Evolutionary conservation across 345 rosid genomes (phyloP), one percentile per base, ranked within the genome.

Genomic region (Iberis pinnata): DNA sequence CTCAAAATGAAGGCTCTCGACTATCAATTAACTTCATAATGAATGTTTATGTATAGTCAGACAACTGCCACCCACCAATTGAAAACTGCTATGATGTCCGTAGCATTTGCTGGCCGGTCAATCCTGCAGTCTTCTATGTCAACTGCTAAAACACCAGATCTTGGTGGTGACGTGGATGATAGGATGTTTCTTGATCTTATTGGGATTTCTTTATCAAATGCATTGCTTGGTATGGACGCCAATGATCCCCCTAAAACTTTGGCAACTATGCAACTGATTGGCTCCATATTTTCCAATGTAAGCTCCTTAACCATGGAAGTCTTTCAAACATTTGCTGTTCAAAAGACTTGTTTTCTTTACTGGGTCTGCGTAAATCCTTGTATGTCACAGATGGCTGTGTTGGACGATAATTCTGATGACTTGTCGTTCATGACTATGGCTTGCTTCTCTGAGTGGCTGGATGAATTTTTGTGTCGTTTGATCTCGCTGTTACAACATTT

Each of bases 51-150:
- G 71, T 77, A 80, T 80, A 75, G 76, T 74, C 80, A 92, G 98
- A 85, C 79, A 76, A 92, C 96, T 63, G 98, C 98, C 80, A 92
- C 95, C 50, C 98, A 92, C 78, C 98, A 92, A 76, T 76, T 92
- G 80, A 92, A 85, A 77, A 81, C 93, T 57, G 98, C 96, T 65
- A 81, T 92, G 58, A 85, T 71, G 83, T 92, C 98, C 19, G 89
- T 92, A 49, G 98, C 98, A 69, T 88, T 75, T 88, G 84, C 96
- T 43, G 93, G 95, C 60, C 95, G 98, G 58, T 72, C 96, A 29
- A 76, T 92, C 53, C 83, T 80, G 68, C 82, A 87, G 49, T 79
- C 88, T 35, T 79, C 81, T 47, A 75, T 82, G 57, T 73, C 87
- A 57, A 57, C 75, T 65, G 71, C 58, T 48, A 74, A 84, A 22